These are phyloP conservation scores for Cadophora luteo-olivacea DNA, from an alignment of 2,329 filamentous ascomycete species.

Conservation along the genomic window DNA sequence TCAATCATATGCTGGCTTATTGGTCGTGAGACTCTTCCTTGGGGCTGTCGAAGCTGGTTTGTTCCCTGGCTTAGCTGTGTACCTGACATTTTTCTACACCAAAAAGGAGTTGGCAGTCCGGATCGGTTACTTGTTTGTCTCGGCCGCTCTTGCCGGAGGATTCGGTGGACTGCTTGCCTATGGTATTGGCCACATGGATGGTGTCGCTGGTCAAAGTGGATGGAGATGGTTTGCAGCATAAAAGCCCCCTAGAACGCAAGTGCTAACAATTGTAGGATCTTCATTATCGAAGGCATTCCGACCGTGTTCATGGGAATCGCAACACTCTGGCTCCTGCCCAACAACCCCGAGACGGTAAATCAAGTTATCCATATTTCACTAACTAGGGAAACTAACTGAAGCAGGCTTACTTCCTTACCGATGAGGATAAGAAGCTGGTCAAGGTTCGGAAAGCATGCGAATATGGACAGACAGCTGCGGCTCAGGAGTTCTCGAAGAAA, in stretches of 20 bases:
- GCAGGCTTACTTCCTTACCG: slow-evolving; percentile 54
- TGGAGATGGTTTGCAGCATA: slow-evolving; percentile 65
- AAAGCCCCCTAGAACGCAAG: no score
- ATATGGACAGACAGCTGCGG: slow-evolving; percentile 54
- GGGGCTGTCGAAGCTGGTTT: slow-evolving; percentile 64
- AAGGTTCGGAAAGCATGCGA: slow-evolving; percentile 49
- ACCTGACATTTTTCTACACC: slow-evolving; percentile 70
- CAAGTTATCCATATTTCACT: not conserved
- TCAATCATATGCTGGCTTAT: slow-evolving; percentile 58
- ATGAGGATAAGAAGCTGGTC: slow-evolving; percentile 52
- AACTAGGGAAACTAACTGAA: not conserved
- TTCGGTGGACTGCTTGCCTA: slow-evolving; percentile 70
- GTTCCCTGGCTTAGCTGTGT: slow-evolving; percentile 63
- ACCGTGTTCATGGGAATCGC: slow-evolving; percentile 60
- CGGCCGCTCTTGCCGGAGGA: slow-evolving; percentile 66
- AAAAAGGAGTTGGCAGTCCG: slow-evolving; percentile 66
- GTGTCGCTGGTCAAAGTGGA: slow-evolving; percentile 59
- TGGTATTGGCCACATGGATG: slow-evolving; percentile 68
- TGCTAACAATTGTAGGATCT: slow-evolving; percentile 30
- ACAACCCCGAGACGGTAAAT: slow-evolving; percentile 62
- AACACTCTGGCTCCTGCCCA: slow-evolving; percentile 63
- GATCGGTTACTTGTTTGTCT: slow-evolving; percentile 67
- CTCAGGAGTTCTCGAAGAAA: slow-evolving; percentile 60
- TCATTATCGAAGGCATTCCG: slow-evolving; percentile 63
- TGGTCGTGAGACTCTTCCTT: slow-evolving; percentile 61